A percentile compares a stretch with the other conserved stretches of the same genome.
These are phyloP conservation scores for Diaporthe sp. DNA, from an alignment of 2,329 filamentous ascomycete genomes.

Conservation along the genomic window DNA sequence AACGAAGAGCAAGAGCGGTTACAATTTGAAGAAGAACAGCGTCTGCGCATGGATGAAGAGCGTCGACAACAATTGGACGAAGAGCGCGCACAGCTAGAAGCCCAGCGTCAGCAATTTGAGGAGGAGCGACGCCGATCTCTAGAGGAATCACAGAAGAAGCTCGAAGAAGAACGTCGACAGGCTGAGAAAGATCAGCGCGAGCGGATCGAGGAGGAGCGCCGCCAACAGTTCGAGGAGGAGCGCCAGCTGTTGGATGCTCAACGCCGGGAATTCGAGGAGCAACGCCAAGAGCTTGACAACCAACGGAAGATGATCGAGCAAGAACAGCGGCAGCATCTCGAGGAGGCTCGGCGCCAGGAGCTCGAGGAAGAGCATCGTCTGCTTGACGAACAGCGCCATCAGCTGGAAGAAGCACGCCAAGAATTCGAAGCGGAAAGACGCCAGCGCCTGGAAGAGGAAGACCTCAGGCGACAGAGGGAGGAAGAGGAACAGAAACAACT, in stretches of 20 bases:
- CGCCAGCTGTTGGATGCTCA: conserved; percentile 32
- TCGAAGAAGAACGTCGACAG: conserved; percentile 30
- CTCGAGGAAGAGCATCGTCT: conserved; percentile 32
- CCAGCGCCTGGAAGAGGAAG: conserved; percentile 33
- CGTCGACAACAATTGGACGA: conserved; percentile 31
- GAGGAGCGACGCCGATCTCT: conserved; percentile 33
- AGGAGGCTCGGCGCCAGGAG: conserved; percentile 30
- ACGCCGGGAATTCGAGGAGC: conserved; percentile 34
- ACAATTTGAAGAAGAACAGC: conserved; percentile 37
- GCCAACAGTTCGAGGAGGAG: conserved; percentile 33
- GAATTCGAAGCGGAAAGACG: conserved; percentile 33
- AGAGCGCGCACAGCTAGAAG: conserved; percentile 30
- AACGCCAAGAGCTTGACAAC: conserved; percentile 33
- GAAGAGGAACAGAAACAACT: conserved; percentile 43
- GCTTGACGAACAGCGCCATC: conserved; percentile 34
- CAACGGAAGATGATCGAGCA: conserved; percentile 33
- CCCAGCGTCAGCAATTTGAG: conserved; percentile 35
- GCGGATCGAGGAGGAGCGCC: conserved; percentile 40
- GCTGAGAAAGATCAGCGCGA: conserved; percentile 32
- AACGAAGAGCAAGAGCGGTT: conserved; percentile 44
- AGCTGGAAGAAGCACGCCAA: conserved; percentile 31
- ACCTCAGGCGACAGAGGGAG: conserved; percentile 39
- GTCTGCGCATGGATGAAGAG: conserved; percentile 40
- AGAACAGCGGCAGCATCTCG: conserved; percentile 33
- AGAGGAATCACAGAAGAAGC: conserved; percentile 30